Conservation (phyloP, 2,329 filamentous ascomycete genomes). For the Pleomassaria siparia region DNA sequence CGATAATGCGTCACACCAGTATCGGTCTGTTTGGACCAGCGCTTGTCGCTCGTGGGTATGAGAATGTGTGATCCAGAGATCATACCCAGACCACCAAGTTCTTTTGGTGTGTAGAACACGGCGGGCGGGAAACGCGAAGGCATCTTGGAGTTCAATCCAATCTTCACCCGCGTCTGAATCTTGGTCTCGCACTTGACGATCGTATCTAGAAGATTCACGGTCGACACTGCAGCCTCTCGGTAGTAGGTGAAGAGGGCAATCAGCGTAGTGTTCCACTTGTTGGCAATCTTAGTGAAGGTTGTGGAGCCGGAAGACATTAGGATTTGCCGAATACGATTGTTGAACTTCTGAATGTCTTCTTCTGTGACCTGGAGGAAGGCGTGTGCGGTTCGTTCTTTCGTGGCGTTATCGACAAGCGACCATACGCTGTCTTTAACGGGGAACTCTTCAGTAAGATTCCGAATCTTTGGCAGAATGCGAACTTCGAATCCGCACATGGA, state of each 20-base stretch:
- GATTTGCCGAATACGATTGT: slow-evolving; percentile 97
- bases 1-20: slow-evolving; percentile 96
- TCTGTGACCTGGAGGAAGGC: slow-evolving; percentile 97
- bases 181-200: slow-evolving; percentile 99
- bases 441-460: slow-evolving; percentile 95
- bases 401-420: slow-evolving; percentile 94
- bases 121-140: slow-evolving; percentile 96
- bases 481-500: slow-evolving; percentile 99
- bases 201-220: slow-evolving; percentile 88
- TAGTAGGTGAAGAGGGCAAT: slow-evolving; percentile 99
- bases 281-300: slow-evolving; percentile 99
- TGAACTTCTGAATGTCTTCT: slow-evolving; percentile 98
- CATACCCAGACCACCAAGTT: slow-evolving; percentile 95
- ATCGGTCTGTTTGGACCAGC: slow-evolving; percentile 98
- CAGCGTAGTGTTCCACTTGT: slow-evolving; percentile 98
- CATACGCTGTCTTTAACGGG: slow-evolving; percentile 97
- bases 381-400: slow-evolving; percentile 94
- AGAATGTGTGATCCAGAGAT: slow-evolving; percentile 98
- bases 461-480: slow-evolving; percentile 89
- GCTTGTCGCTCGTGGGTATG: slow-evolving; percentile 95
- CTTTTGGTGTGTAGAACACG: slow-evolving; percentile 98
- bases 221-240: slow-evolving; percentile 94
- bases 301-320: slow-evolving; percentile 99
- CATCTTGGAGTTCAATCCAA: slow-evolving; percentile 99
- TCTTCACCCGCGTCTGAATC: slow-evolving; percentile 98